Base-by-base conservation (phyloP, 208 protist genomes). In the Trypanosoma platydactyli region DNA sequence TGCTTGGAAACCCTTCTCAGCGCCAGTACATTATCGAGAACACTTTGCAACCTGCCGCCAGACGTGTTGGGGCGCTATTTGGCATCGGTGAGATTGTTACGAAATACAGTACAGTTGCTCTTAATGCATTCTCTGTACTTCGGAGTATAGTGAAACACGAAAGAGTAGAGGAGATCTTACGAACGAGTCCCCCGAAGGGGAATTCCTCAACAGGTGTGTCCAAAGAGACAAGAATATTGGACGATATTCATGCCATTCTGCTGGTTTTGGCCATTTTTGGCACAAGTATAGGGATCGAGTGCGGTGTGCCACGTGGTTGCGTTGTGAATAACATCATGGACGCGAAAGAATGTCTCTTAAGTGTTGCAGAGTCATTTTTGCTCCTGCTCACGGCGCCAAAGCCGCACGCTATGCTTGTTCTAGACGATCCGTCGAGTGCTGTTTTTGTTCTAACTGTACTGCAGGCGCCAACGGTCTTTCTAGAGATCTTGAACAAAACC, bases 401-500 rank as follows among this genome's bases (percentile, higher is more conserved):
- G 25, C 74, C 71, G n/a, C 70, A 72, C 22, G 22, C 15, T n/a
- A 27, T 79, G 13, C 71, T 74, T 9, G 55, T 57, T 6, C 30
- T 62, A 24, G 59, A 62, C 55, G 77, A 85, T 46, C 67, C 74
- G 0, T 56, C 33, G 15, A 0, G 61, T 4, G n/a, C 69, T 9
- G 77, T 85, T 54, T 27, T 87, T 13, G 68, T 66, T 27, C 9
- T 84, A 13, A 54, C 61, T 41, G 18, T 87, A 6, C 20, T 57
- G 3, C 50, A 63, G 41, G 69, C 67, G 1, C 84, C 84, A 22
- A 87, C 81, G 0, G 15, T 49, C 5, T 79, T 90, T 49, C 58
- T 90, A 1, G 80, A 84, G 50, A 76, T 85, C n/a, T 54, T 90
- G 0, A 90, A 90, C 55, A 70, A 62, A 29, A 51, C 67, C 22